phyloP scores from a whole-genome alignment of 208 protist species.

The Wallacemonas sp. region DNA sequence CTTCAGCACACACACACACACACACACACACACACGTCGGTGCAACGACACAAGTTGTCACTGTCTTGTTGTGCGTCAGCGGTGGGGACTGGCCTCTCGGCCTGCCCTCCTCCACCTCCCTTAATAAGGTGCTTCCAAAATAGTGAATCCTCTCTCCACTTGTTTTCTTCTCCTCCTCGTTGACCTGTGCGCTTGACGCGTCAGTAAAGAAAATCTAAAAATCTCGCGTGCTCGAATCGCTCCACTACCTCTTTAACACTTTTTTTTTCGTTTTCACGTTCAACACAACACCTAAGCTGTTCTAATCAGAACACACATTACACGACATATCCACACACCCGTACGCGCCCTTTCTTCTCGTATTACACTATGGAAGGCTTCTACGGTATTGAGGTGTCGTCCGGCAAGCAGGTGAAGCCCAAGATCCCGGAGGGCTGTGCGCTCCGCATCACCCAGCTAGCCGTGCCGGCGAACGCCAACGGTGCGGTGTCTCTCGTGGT shows the following conservation, averaged over 20 bases:
- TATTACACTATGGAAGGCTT: constrained; percentile 82
- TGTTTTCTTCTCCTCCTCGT: neutral
- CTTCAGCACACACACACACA: no score
- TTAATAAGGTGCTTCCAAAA: no score
- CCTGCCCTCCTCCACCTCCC: no score
- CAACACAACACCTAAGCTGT: neutral
- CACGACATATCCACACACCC: no score
- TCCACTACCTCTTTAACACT: constrained; percentile 8
- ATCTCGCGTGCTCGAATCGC: no score
- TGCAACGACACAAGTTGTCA: no score
- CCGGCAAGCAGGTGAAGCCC: constrained; percentile 79
- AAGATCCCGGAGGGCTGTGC: constrained; percentile 81
- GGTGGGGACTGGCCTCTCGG: no score
- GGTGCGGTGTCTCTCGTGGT: constrained; percentile 71
- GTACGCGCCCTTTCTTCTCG: neutral
- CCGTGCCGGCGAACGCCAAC: constrained; percentile 78
- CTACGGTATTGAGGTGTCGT: constrained; percentile 73
- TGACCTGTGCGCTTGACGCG: no score
- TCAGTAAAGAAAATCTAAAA: no score
- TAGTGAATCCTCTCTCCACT: constrained; percentile 5
- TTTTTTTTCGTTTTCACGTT: constrained; percentile 7
- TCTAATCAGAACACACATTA: no score
- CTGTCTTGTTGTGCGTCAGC: no score
- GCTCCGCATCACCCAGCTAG: constrained; percentile 85
- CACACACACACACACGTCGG: no score